A percentile compares a stretch with the other conserved stretches of the same genome.
These are phyloP conservation scores for Stephania japonica DNA, from an alignment of 164 flowering plant genomes.

Conservation along the genomic window DNA sequence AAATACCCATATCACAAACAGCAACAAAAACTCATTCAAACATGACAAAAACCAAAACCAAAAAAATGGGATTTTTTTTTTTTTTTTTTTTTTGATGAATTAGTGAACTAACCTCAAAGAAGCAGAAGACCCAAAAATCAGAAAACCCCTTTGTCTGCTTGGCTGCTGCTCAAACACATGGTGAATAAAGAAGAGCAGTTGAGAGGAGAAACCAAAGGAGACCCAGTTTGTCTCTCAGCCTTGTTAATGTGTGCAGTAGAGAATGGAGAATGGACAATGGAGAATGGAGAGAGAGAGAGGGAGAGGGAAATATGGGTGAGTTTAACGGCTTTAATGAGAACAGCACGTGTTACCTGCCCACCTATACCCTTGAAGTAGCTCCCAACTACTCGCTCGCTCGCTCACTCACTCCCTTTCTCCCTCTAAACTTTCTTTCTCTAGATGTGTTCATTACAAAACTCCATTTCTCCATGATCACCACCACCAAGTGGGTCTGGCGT, in stretches of 20 bases:
- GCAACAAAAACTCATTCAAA: not conserved
- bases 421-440: conserved; percentile 1
- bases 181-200: not conserved
- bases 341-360: conserved; percentile 57
- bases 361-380: conserved; percentile 25
- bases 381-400: conserved; percentile 43
- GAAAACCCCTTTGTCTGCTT: conserved; percentile 1
- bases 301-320: conserved; percentile 12
- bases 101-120: conserved; percentile 14
- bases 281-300: too few species aligned
- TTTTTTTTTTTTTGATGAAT: not conserved
- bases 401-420: conserved; percentile 12
- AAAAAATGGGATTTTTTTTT: not conserved
- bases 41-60: not conserved
- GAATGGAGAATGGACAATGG: too few species aligned
- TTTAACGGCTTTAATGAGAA: conserved; percentile 34
- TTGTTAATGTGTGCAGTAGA: not conserved
- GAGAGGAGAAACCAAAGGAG: not conserved
- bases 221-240: not conserved
- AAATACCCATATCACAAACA: not conserved
- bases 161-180: not conserved
- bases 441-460: too few species aligned
- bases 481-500: too few species aligned
- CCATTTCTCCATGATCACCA: too few species aligned
- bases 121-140: conserved; percentile 9